phyloP scores from a whole-genome alignment of 495 filamentous ascomycete species.

The Thermothielavioides terrestris region DNA sequence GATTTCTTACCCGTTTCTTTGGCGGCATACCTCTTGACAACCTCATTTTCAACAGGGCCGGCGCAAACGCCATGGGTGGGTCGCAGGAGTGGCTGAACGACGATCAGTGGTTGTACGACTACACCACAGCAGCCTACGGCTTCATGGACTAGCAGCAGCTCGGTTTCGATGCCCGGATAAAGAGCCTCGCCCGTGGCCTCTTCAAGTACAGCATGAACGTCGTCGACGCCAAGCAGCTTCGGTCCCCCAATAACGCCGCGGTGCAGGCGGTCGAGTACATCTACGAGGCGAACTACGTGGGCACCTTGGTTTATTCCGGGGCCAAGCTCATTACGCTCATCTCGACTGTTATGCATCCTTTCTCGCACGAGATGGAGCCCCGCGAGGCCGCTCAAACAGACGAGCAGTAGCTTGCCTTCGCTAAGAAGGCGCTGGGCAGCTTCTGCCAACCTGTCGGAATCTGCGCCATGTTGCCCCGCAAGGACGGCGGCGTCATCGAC shows the following conservation, averaged over 20 bases:
- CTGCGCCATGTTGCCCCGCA: slow-evolving; percentile 38
- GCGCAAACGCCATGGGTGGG: slow-evolving; percentile 1
- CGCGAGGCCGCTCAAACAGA: slow-evolving; percentile 19
- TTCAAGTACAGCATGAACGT: neutral
- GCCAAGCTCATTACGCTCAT: slow-evolving; percentile 23
- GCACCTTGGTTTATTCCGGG: slow-evolving; percentile 15
- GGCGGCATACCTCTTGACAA: no score
- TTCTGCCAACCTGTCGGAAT: slow-evolving; percentile 33
- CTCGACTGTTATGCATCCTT: slow-evolving; percentile 31
- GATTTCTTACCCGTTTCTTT: no score
- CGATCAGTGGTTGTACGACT: slow-evolving; percentile 27
- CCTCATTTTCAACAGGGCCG: neutral
- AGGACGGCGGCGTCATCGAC: slow-evolving; percentile 42
- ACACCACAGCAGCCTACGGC: slow-evolving; percentile 13
- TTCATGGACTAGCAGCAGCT: slow-evolving; percentile 18
- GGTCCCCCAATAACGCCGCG: slow-evolving; percentile 9
- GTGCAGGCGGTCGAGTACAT: slow-evolving; percentile 26
- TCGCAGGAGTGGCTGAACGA: slow-evolving; percentile 8
- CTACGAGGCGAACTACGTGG: slow-evolving; percentile 17
- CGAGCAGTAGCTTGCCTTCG: slow-evolving; percentile 19
- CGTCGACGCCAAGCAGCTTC: slow-evolving; percentile 11
- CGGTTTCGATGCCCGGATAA: neutral
- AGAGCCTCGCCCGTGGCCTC: slow-evolving; percentile 7
- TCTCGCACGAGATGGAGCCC: slow-evolving; percentile 29
- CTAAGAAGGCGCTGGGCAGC: slow-evolving; percentile 18